Base-by-base conservation (phyloP, 2,329 filamentous ascomycete genomes). In the Graphilbum sp. region DNA sequence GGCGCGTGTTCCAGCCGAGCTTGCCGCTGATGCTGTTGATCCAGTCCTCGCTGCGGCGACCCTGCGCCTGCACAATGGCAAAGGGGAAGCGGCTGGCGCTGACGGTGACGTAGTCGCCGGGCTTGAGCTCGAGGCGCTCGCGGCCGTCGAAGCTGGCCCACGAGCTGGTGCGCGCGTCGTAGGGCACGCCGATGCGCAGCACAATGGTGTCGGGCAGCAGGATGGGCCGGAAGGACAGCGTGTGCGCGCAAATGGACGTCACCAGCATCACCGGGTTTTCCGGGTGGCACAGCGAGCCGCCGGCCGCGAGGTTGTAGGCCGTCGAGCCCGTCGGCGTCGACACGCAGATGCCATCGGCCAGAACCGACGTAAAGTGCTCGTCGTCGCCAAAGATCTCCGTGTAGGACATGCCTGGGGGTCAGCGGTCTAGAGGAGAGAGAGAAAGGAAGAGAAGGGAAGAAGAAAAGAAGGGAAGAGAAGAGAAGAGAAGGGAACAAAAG, bases 101-200 rank as follows among this genome's bases (percentile, higher is more conserved):
- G 43, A 90, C 79, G 2, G 82, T 88, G 5, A 88, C 81, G 53
- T 90, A 90, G 57, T 90, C 83, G 15, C 83, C 83, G 0, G 81
- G 79, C 35, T 61, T 56, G 29, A 90, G 64, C 60, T 90, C 82
- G n/a, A 83, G 61, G 60, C 86, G 75, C 63, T 95, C 85, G 43
- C 86, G 72, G 2, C 90, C 90, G 57, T 98, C 90, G 54, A 98
- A 98, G 56, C 85, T 93, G n/a, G 87, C 90, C 88, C 90, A 98
- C 31, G 81, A 87, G 48, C 75, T 80, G 5, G 85, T 86, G 36
- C 90, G 69, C 9, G 87, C 84, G 56, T 92, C 79, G 55, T 94
- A 96, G 0, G 90, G 90, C n/a, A 96, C 87, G 11, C 88, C 90
- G 16, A 94, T 70, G 29, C 90, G 75, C 42, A 98, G 65, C 1